Evolutionary conservation across 306 rosid species (phyloP), one percentile per base, ranked within the genome.

Genomic region (Fragaria iinumae): DNA sequence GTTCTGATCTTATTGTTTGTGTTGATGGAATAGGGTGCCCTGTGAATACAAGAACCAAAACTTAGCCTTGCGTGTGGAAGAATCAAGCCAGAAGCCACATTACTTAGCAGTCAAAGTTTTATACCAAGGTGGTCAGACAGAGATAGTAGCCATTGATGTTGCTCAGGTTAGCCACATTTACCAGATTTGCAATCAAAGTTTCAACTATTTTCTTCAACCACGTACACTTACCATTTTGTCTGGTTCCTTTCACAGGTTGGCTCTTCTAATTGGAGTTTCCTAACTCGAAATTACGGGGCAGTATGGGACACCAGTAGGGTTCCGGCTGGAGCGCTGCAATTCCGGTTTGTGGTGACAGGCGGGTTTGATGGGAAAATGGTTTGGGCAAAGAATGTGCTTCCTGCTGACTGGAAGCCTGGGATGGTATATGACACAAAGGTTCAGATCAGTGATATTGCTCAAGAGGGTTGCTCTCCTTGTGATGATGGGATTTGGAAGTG

Each of bases 121-220:
- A 82, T 90, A 88, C 59, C 97, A 95, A 83, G 99, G 99, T 1
- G 99, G 99, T 74, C 98, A 95, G 87, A 95, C 99, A 1, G 99
- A 92, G 83, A 91, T 95, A 8, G 98, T 86, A 0, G 84, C n/a
- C 6, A 89, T 89, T 52, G 97, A 95, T 67, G 90, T 95, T 29
- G 99, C 99, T 79, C 84, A 85, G 92, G 98, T 93, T 70, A 43
- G 82, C 57, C 68, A 72, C 38, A 36, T 36, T 62, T 34, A 65
- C 25, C 13, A 16, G 6, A 65, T 2, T 7, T 65, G 23, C 3
- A n/a, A 4, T 5, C 50, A 39, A 38, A 39, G 9, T 67, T 67
- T 25, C 17, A 67, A 34, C 18, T 45, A 21, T n/a, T 67, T 39
- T 9, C 45, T 67, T 18, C 10, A 6, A 38, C 3, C 36, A 13